Conservation (phyloP, 2,329 filamentous ascomycete genomes). For the Microdochium nivale region DNA sequence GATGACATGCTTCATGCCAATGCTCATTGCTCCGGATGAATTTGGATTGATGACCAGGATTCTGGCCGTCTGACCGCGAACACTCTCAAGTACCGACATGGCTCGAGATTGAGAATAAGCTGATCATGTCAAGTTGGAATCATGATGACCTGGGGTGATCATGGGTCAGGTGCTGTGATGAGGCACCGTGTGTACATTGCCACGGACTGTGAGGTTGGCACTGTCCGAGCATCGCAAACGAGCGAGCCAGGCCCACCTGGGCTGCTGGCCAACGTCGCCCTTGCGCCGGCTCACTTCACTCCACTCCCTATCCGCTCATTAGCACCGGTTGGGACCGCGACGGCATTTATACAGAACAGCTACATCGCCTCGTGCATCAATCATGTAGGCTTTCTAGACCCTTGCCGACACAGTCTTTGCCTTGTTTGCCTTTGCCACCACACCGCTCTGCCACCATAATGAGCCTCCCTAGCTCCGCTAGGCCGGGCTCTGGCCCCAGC, state of each 20-base stretch:
- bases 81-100: background rate
- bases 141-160: background rate
- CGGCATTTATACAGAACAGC: too few species aligned
- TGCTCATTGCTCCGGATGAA: slow-evolving; percentile 65
- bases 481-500: background rate
- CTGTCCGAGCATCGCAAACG: background rate
- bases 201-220: background rate
- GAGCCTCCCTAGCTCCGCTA: background rate
- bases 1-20: slow-evolving; percentile 46
- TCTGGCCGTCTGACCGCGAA: slow-evolving; percentile 23
- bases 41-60: slow-evolving; percentile 76
- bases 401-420: background rate
- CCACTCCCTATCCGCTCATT: too few species aligned
- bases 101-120: too few species aligned
- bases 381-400: background rate
- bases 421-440: background rate
- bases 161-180: background rate
- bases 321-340: too few species aligned
- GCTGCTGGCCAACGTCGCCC: too few species aligned
- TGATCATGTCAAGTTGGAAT: too few species aligned
- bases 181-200: background rate
- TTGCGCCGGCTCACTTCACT: too few species aligned
- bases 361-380: background rate
- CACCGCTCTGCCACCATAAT: background rate
- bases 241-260: too few species aligned